Evolutionary conservation across 2,329 filamentous ascomycete genomes (phyloP).

Genomic region (Fusarium anguioides): DNA sequence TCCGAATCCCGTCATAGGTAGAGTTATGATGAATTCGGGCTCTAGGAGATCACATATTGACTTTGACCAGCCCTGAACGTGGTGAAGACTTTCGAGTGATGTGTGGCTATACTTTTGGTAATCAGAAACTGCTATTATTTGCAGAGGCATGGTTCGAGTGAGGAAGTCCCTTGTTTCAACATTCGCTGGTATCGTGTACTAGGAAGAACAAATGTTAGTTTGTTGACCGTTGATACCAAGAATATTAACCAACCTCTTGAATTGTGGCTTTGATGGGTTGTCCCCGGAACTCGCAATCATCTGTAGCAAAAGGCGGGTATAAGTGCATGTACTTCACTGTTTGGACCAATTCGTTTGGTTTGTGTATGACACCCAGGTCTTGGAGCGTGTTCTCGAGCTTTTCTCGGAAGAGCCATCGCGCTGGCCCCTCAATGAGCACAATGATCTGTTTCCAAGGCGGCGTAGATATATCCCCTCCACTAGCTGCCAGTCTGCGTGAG

Average conservation of each 20-base stretch:
- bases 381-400: not conserved
- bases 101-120: too few species aligned
- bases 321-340: not conserved
- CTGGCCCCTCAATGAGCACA: not conserved
- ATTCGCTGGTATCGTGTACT: not conserved
- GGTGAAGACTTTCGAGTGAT: too few species aligned
- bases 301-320: too few species aligned
- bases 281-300: not conserved
- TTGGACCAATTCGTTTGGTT: not conserved
- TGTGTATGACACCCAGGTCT: not conserved
- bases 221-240: too few species aligned
- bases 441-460: not conserved
- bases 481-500: too few species aligned
- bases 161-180: not conserved
- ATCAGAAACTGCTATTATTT: not conserved
- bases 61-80: not conserved
- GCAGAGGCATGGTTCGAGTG: not conserved
- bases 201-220: not conserved
- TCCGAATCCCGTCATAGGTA: not conserved
- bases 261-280: not conserved
- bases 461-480: too few species aligned
- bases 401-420: not conserved
- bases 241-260: not conserved
- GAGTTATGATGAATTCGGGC: not conserved
- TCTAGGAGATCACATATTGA: not conserved